Percentiles rank a stretch among this genome's conserved stretches.
Evolutionary conservation across 495 filamentous ascomycete species (phyloP).

Genomic region (Neurospora discreta): DNA sequence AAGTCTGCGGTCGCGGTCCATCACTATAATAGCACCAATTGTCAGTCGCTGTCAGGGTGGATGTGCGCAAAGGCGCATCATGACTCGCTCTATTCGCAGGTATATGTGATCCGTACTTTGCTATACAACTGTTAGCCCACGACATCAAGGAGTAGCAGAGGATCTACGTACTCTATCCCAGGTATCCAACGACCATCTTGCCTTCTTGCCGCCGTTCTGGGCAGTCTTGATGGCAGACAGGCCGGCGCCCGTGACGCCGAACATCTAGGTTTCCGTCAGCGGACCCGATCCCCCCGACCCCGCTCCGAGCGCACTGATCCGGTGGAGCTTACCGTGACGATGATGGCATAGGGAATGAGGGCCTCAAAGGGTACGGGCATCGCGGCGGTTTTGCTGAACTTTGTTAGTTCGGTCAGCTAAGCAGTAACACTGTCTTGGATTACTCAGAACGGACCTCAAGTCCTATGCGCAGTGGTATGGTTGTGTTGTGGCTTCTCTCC

Average conservation of each 20-base stretch:
- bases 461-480: conserved; percentile 3
- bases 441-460: conserved; percentile 12
- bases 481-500: conserved; percentile 4
- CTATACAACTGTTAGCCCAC: conserved; percentile 36
- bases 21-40: conserved; percentile 54
- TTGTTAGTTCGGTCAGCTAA: conserved; percentile 12
- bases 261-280: conserved; percentile 58
- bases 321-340: conserved; percentile 56
- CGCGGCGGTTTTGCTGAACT: conserved; percentile 23
- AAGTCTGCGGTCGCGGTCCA: conserved; percentile 85
- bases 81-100: background rate
- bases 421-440: background rate
- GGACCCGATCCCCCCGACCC: conserved; percentile 5
- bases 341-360: conserved; percentile 87
- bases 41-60: conserved; percentile 12
- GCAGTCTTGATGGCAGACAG: conserved; percentile 61
- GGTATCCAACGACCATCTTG: conserved; percentile 71
- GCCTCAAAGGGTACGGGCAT: conserved; percentile 98
- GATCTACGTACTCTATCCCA: conserved; percentile 79
- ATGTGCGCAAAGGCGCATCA: conserved; percentile 3
- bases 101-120: conserved; percentile 53
- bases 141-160: background rate
- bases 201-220: conserved; percentile 81
- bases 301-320: conserved; percentile 8
- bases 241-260: conserved; percentile 68